A percentile compares a stretch with the other conserved stretches of the same genome.
These are phyloP conservation scores for Podospora conica DNA, from an alignment of 495 filamentous ascomycete species.

Conservation along the genomic window DNA sequence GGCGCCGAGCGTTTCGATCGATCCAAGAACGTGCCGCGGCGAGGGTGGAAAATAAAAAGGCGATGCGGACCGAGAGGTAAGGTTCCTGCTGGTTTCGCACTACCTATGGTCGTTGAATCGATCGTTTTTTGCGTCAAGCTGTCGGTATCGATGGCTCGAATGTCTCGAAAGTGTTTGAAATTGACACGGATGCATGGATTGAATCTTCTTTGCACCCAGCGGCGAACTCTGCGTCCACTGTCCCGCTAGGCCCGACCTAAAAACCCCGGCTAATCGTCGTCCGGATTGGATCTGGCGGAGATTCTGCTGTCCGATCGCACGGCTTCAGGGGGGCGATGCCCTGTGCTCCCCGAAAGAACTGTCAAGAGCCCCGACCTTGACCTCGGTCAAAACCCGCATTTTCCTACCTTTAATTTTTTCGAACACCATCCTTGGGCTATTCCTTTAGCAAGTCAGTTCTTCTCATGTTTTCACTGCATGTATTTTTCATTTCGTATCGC, in stretches of 20 bases:
- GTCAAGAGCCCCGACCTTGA: background rate
- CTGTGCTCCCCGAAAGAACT: background rate
- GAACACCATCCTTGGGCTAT: background rate
- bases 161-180: constrained; percentile 31
- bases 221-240: background rate
- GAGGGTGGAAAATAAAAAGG: background rate
- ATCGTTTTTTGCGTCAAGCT: constrained; percentile 2
- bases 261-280: background rate
- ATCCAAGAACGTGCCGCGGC: background rate
- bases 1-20: constrained; percentile 29
- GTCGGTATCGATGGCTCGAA: constrained; percentile 1
- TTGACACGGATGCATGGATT: constrained; percentile 20
- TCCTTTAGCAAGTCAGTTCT: background rate
- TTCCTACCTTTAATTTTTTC: background rate
- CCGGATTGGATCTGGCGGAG: background rate
- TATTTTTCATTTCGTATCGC: background rate
- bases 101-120: background rate
- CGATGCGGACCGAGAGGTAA: constrained; percentile 2
- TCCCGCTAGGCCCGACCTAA: background rate
- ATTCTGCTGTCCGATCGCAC: background rate
- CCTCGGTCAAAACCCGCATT: background rate
- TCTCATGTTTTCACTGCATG: no score
- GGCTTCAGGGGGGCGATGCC: background rate
- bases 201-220: constrained; percentile 11
- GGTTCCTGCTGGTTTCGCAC: constrained; percentile 6